A percentile compares a stretch with the other conserved stretches of the same genome.
These are phyloP conservation scores for Aurifilum marmelostoma DNA, from an alignment of 2,329 filamentous ascomycete genomes.

Conservation along the genomic window DNA sequence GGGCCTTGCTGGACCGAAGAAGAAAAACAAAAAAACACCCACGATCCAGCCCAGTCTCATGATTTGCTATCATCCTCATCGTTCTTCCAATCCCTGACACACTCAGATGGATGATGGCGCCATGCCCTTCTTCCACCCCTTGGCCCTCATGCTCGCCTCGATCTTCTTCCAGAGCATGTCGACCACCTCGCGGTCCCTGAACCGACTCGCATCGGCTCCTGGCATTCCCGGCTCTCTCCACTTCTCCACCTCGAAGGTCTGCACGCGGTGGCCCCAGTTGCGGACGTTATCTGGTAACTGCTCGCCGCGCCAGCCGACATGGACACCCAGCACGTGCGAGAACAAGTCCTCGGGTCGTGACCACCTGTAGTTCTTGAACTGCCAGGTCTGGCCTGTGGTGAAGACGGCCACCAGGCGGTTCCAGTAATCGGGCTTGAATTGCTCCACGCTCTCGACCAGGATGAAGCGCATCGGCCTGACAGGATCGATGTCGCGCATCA, in stretches of 20 bases:
- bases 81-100: too few relatives aligned
- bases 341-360: slow-evolving; percentile 86
- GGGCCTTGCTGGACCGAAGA: neutral
- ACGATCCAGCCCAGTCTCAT: neutral
- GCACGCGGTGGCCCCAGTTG: slow-evolving; percentile 83
- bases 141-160: slow-evolving; percentile 82
- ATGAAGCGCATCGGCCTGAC: slow-evolving; percentile 85
- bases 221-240: slow-evolving; percentile 62
- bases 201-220: slow-evolving; percentile 60
- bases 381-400: slow-evolving; percentile 96
- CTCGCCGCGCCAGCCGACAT: slow-evolving; percentile 90
- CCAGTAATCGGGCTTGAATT: slow-evolving; percentile 99
- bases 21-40: neutral
- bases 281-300: slow-evolving; percentile 75
- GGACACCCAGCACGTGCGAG: slow-evolving; percentile 82
- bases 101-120: slow-evolving; percentile 58
- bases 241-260: slow-evolving; percentile 74
- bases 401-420: slow-evolving; percentile 93
- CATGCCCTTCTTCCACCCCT: slow-evolving; percentile 78
- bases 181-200: slow-evolving; percentile 90
- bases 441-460: slow-evolving; percentile 87
- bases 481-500: slow-evolving; percentile 71
- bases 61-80: neutral
- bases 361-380: slow-evolving; percentile 99
- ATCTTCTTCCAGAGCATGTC: slow-evolving; percentile 91